phyloP scores from a whole-genome alignment of 768 basidiomycete species.

The Suillus ampliporus region DNA sequence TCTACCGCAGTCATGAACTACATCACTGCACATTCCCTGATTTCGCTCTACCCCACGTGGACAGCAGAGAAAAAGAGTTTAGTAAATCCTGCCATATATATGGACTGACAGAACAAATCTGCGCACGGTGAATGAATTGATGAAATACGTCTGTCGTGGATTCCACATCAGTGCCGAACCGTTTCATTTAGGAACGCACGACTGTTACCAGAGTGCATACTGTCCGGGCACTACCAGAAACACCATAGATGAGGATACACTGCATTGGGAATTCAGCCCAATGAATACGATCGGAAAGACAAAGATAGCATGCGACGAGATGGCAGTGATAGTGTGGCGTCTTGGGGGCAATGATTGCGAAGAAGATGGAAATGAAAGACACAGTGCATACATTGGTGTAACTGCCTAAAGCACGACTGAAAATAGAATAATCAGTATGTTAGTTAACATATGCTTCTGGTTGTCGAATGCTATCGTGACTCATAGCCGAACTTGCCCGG shows the following conservation, averaged over 20 bases:
- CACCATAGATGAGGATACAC: not conserved
- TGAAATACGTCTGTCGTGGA: not conserved
- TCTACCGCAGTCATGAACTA: slow-evolving; percentile 16
- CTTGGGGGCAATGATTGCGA: not conserved
- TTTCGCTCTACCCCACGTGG: not conserved
- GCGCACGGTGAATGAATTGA: not conserved
- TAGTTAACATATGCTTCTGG: too few species aligned
- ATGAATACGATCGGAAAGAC: not conserved
- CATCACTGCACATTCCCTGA: slow-evolving; percentile 1
- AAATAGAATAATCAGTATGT: too few species aligned
- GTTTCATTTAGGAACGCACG: not conserved
- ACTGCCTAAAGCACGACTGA: not conserved
- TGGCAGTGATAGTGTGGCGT: not conserved
- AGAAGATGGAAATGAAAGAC: not conserved
- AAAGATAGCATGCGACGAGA: not conserved
- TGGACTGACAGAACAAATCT: not conserved
- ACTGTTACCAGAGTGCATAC: not conserved
- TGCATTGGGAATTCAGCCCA: not conserved
- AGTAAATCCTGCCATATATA: not conserved
- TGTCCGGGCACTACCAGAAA: not conserved
- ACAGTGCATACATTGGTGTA: not conserved
- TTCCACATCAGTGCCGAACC: not conserved
- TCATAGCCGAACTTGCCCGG: too few species aligned
- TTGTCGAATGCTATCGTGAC: too few species aligned
- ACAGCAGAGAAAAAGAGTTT: not conserved